phyloP scores from a whole-genome alignment of 2,329 filamentous ascomycete species.

The Fusarium chuoi region DNA sequence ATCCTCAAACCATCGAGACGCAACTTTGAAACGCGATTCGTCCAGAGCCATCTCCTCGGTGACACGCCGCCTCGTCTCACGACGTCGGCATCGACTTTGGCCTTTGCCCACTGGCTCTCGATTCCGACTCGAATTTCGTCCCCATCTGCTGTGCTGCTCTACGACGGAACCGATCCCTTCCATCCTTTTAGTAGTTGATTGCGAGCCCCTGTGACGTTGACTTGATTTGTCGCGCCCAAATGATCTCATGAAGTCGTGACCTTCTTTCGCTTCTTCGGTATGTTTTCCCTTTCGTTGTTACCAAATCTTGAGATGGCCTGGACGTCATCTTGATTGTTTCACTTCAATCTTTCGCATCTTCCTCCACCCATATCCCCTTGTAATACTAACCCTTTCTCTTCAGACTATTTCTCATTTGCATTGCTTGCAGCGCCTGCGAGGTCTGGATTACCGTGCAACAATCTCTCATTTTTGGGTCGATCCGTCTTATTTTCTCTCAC shows the following conservation, averaged over 20 bases:
- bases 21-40: conserved; percentile 44
- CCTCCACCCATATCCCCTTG: conserved; percentile 9
- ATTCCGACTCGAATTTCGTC: conserved; percentile 15
- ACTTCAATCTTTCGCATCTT: conserved; percentile 23
- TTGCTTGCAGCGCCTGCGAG: conserved; percentile 32
- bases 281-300: conserved; percentile 13
- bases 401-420: conserved; percentile 35
- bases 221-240: neutral
- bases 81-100: neutral
- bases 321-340: conserved; percentile 28
- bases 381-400: conserved; percentile 33
- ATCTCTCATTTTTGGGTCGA: conserved; percentile 29
- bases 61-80: conserved; percentile 24
- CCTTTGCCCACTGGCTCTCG: conserved; percentile 24
- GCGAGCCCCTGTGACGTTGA: conserved; percentile 30
- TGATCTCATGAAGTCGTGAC: conserved; percentile 20
- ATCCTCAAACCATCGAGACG: conserved; percentile 38
- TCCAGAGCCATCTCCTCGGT: conserved; percentile 30
- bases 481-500: conserved; percentile 33
- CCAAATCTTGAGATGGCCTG: conserved; percentile 9
- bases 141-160: conserved; percentile 28
- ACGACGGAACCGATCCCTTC: conserved; percentile 4
- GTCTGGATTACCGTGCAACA: conserved; percentile 42
- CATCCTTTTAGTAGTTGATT: conserved; percentile 35
- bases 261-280: conserved; percentile 23